phyloP scores from a whole-genome alignment of 2,329 filamentous ascomycete genomes.

The Verticillium longisporum region DNA sequence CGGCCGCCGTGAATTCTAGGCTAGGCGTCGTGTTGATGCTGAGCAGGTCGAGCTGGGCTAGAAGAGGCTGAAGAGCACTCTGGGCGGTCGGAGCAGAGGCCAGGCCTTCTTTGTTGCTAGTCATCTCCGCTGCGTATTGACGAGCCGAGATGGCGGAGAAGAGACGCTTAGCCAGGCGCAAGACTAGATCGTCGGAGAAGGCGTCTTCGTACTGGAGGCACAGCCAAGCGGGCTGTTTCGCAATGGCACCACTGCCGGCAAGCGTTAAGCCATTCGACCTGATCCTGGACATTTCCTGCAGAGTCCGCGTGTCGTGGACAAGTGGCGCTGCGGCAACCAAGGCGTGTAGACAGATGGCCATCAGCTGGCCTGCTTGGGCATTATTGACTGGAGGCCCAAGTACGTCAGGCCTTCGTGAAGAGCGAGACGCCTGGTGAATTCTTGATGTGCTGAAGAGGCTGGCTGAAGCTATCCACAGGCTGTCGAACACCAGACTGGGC shows the following conservation, averaged over 20 bases:
- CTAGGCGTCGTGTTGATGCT: conserved; percentile 35
- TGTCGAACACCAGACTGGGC: conserved; percentile 54
- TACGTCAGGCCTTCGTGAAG: conserved; percentile 26
- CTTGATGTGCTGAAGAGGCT: conserved; percentile 51
- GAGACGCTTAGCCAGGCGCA: conserved; percentile 51
- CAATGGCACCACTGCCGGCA: conserved; percentile 35
- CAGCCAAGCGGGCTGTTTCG: conserved; percentile 38
- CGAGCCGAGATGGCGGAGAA: conserved; percentile 50
- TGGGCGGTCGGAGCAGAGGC: conserved; percentile 22
- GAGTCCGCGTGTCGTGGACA: conserved; percentile 35
- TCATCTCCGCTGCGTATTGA: conserved; percentile 41
- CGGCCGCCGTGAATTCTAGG: conserved; percentile 41
- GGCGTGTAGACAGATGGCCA: conserved; percentile 57
- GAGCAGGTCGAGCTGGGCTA: conserved; percentile 47
- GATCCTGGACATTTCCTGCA: conserved; percentile 55
- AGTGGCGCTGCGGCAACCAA: conserved; percentile 51
- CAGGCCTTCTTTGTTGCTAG: conserved; percentile 25
- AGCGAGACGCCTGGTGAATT: conserved; percentile 30
- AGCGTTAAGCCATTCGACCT: conserved; percentile 47
- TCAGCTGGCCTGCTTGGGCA: conserved; percentile 42
- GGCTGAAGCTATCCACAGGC: conserved; percentile 55
- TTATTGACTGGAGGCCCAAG: conserved; percentile 32
- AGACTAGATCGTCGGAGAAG: conserved; percentile 53
- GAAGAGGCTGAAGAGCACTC: conserved; percentile 40
- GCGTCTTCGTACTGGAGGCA: conserved; percentile 57